Conservation (phyloP, 2,329 filamentous ascomycete genomes). For the Colletotrichum theobromicola region DNA sequence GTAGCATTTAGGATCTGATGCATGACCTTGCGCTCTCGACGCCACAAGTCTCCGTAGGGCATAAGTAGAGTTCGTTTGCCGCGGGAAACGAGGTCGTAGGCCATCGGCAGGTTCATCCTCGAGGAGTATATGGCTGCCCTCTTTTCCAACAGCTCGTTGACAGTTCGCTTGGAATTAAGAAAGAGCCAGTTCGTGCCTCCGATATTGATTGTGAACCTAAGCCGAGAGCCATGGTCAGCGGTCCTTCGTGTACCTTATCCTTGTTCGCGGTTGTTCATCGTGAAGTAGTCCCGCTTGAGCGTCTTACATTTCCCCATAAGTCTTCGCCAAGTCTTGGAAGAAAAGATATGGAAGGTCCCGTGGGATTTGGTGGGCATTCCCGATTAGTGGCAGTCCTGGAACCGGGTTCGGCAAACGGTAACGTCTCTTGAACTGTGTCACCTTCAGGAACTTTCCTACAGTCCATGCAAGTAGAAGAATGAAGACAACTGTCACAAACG, state of each 20-base stretch:
- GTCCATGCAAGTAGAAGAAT: neutral
- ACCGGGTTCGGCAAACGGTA: neutral
- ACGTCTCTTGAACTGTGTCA: neutral
- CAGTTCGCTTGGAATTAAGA: neutral
- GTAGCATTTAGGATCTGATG: neutral
- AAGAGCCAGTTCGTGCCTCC: neutral
- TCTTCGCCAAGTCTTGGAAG: neutral
- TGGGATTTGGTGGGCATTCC: neutral
- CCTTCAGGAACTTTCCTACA: neutral
- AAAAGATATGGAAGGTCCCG: neutral
- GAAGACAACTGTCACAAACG: neutral
- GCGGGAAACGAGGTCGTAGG: neutral
- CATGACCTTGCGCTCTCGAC: neutral
- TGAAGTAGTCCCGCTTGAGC: neutral
- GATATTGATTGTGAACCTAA: neutral
- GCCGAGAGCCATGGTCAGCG: fast-evolving
- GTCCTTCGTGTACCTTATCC: fast-evolving
- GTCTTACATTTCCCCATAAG: neutral
- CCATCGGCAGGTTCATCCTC: neutral
- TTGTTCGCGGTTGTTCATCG: neutral
- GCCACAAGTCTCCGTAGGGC: neutral
- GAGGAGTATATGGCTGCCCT: neutral
- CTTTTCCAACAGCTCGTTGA: neutral
- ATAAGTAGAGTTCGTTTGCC: neutral
- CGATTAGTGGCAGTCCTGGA: neutral